These are phyloP conservation scores for Rubia peregrina DNA, from an alignment of 305 asterid species.

Conservation along the genomic window DNA sequence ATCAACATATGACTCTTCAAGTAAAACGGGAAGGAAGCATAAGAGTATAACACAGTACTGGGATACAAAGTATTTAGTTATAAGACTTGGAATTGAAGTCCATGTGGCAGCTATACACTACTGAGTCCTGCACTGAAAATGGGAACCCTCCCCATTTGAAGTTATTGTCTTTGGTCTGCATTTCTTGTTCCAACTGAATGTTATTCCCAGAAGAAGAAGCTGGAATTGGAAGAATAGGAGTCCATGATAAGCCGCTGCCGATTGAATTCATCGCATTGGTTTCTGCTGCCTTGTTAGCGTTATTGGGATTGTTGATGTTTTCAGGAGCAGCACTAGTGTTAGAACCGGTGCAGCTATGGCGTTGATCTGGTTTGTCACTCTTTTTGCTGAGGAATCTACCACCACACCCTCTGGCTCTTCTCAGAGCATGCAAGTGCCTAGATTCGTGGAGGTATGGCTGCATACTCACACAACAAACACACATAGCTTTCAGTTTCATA, in stretches of 20 bases:
- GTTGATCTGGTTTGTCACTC: constrained; percentile 1
- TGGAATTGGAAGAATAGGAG: background rate
- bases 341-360: background rate
- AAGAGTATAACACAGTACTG: background rate
- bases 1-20: background rate
- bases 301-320: background rate
- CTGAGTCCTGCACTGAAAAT: constrained; percentile 20
- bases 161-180: constrained; percentile 4
- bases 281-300: background rate
- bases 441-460: constrained; percentile 34
- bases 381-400: constrained; percentile 28
- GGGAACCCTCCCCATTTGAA: constrained; percentile 18
- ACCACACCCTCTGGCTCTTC: constrained; percentile 29
- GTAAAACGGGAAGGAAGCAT: background rate
- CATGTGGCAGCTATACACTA: background rate
- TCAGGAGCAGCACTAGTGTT: constrained; percentile 7
- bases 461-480: background rate
- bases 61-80: no score
- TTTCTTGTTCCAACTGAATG: constrained; percentile 6
- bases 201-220: background rate
- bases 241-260: constrained; percentile 8
- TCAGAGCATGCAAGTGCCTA: constrained; percentile 26
- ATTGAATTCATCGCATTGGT: background rate
- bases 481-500: background rate
- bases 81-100: background rate